Evolutionary conservation across 331 rosid species (phyloP).

Genomic region (Spiraea crenata): DNA sequence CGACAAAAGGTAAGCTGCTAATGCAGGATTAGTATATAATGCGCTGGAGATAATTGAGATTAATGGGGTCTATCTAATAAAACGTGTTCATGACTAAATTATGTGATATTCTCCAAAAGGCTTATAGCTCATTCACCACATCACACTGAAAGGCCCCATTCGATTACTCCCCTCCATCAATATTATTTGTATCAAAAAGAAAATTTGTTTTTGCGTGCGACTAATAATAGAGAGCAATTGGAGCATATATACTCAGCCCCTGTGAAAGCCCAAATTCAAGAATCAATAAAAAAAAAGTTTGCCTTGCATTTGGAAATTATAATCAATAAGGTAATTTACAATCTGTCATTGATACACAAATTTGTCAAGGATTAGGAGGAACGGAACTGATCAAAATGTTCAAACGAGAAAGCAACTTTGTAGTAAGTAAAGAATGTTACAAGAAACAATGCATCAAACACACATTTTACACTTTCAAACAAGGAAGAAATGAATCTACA

Average conservation of each 20-base stretch:
- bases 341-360: neutral
- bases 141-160: too few species aligned
- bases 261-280: neutral
- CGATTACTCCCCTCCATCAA: too few species aligned
- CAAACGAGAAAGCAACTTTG: neutral
- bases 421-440: slow-evolving; percentile 9
- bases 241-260: neutral
- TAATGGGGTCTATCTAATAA: too few species aligned
- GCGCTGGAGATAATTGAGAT: too few species aligned
- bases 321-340: too few species aligned
- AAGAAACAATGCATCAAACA: slow-evolving; percentile 21
- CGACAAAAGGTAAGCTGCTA: neutral
- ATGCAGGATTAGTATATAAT: neutral
- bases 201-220: too few species aligned
- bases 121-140: too few species aligned
- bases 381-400: neutral
- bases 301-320: neutral
- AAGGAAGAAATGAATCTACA: slow-evolving; percentile 40
- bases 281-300: neutral
- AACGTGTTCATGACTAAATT: slow-evolving; percentile 1
- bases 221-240: too few species aligned
- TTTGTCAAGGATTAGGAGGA: neutral
- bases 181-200: too few species aligned
- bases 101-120: too few species aligned
- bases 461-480: slow-evolving; percentile 31